These are phyloP conservation scores for Sideroxylon spinosum DNA, from an alignment of 179 eudicot genomes.

Conservation along the genomic window DNA sequence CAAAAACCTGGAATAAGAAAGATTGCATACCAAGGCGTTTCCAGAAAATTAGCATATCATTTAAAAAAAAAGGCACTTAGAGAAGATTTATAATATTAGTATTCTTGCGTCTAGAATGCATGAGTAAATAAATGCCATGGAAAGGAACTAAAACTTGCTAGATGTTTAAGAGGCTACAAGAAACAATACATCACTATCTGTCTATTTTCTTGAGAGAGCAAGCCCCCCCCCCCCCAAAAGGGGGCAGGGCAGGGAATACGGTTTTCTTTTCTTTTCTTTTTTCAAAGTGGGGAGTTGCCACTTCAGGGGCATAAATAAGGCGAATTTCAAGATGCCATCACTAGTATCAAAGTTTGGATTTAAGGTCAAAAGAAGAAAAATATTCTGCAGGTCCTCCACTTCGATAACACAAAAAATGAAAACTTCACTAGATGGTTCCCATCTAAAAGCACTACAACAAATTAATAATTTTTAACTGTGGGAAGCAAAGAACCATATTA, in stretches of 20 bases:
- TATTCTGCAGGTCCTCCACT: neutral
- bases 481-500: neutral
- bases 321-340: slow-evolving; percentile 6
- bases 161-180: neutral
- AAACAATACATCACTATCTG: neutral
- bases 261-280: neutral
- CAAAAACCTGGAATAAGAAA: neutral
- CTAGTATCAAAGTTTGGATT: neutral
- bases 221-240: no score
- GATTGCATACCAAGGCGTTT: neutral
- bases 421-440: neutral
- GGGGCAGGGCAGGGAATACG: neutral
- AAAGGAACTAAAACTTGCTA: neutral
- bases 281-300: neutral
- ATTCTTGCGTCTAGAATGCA: slow-evolving; percentile 2
- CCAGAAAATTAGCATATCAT: neutral
- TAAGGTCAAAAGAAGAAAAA: neutral
- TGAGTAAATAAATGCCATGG: neutral
- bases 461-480: neutral
- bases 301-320: neutral
- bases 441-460: neutral
- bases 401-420: neutral
- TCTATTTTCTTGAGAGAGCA: neutral
- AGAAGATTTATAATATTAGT: neutral
- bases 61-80: no score